Conservation (phyloP, 371 early-diverging fungal species). For the Syncephalastrum sp. region DNA sequence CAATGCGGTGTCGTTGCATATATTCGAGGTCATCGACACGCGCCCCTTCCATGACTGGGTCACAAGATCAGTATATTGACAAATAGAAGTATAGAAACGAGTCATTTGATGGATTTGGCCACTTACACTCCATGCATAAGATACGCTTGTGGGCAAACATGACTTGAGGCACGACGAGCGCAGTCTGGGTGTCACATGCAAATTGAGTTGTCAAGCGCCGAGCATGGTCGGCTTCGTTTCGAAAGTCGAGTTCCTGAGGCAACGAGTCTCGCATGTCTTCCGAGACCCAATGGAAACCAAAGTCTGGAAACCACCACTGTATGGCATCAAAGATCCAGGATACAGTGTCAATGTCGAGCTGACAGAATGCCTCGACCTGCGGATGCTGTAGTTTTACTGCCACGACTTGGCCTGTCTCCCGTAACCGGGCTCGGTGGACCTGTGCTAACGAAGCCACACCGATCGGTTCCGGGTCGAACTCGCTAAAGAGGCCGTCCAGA, state of each 20-base stretch:
- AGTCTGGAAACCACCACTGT: conserved; percentile 77
- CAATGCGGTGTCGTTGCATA: conserved; percentile 65
- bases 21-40: conserved; percentile 76
- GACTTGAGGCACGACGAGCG: conserved; percentile 67
- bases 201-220: conserved; percentile 62
- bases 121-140: conserved; percentile 79
- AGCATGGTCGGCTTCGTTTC: conserved; percentile 76
- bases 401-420: conserved; percentile 54
- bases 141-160: conserved; percentile 64
- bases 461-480: conserved; percentile 68
- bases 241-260: conserved; percentile 88
- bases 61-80: not conserved
- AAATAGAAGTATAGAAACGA: conserved; percentile 1
- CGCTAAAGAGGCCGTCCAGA: conserved; percentile 56
- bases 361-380: conserved; percentile 66
- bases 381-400: conserved; percentile 95
- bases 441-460: conserved; percentile 86
- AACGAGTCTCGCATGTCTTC: conserved; percentile 84
- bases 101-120: not conserved
- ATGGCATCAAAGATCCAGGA: conserved; percentile 62
- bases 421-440: conserved; percentile 74
- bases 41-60: conserved; percentile 63
- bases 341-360: conserved; percentile 79
- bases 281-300: conserved; percentile 89
- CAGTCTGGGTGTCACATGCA: conserved; percentile 28